phyloP scores from a whole-genome alignment of 2,329 filamentous ascomycete genomes.

The Pseudocercospora ulei region DNA sequence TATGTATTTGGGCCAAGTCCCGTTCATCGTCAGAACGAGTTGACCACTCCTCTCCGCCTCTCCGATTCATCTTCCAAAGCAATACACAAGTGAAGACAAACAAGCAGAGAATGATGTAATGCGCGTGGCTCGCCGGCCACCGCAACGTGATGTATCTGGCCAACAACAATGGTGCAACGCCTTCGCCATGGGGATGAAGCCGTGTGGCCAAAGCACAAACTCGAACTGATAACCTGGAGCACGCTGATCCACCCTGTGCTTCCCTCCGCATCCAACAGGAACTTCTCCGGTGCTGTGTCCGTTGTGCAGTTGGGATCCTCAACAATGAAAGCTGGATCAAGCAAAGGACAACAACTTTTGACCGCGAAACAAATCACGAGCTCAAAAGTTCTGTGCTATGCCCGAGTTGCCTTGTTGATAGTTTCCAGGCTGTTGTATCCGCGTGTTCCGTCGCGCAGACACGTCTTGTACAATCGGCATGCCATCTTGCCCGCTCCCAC shows the following conservation, averaged over 20 bases:
- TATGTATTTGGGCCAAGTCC: slow-evolving; percentile 11
- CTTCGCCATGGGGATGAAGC: slow-evolving; percentile 14
- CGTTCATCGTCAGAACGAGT: slow-evolving; percentile 5
- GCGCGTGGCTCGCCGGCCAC: slow-evolving; percentile 5
- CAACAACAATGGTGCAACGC: slow-evolving; percentile 15
- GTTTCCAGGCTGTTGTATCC: slow-evolving; percentile 81
- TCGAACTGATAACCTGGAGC: slow-evolving; percentile 10
- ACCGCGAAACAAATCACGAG: not conserved
- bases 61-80: not conserved
- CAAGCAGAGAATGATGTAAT: slow-evolving; percentile 11
- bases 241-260: slow-evolving; percentile 4
- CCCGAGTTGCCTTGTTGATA: slow-evolving; percentile 84
- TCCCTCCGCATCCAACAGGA: slow-evolving; percentile 11
- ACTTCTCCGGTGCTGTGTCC: slow-evolving; percentile 9
- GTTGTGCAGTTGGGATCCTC: slow-evolving; percentile 7
- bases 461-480: slow-evolving; percentile 90
- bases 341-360: slow-evolving; percentile 2
- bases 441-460: slow-evolving; percentile 79
- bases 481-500: slow-evolving; percentile 43
- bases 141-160: slow-evolving; percentile 9
- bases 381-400: slow-evolving; percentile 92
- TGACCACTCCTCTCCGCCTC: slow-evolving; percentile 5
- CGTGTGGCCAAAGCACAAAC: slow-evolving; percentile 13
- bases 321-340: slow-evolving; percentile 4
- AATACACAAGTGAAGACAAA: not conserved